Evolutionary conservation across 805 yeast species (phyloP), one percentile per base, ranked within the genome.

Genomic region (Nakazawaea ambrosiae): DNA sequence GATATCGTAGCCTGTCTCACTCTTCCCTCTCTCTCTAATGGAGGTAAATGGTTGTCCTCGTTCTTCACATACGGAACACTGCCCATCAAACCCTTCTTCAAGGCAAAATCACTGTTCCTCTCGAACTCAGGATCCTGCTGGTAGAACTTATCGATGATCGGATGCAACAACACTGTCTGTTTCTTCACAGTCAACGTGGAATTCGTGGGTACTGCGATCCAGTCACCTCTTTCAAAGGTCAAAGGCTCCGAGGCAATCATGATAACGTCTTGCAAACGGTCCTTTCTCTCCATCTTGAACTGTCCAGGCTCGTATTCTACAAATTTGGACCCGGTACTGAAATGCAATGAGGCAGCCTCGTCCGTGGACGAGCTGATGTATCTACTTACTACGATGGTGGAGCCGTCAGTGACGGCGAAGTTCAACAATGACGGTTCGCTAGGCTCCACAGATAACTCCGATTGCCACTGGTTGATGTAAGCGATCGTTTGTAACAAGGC

Each of bases 151-250:
- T 92, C 97, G 33, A 70, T 64, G 29, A 92, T 84, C 2, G 98
- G 98, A 55, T 89, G 95, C 62, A 92, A 63, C 33, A 92, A 64
- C 3, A 92, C 92, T 1, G 95, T 86, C 55, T 89, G 95, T 39
- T 77, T 79, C 45, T 77, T 79, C 42, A 92, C 78, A 0, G 96
- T 84, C 12, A 92, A 57, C 1, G 81, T 65, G 3, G 97, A 83
- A 55, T 92, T 92, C 1, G 97, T 83, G 2, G 97, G 97, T 1
- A 92, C 94, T 3, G 96, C 81, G 36, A 90, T 84, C 98, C 98
- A 92, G 60, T 92, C 98, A 27, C 89, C 90, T 39, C 98, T 66
- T 61, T 92, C 97, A 57, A 92, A 92, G 0, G 98, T 92, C 40
- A 92, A 67, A 0, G 98, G 98, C 54, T 92, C 98, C 14, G 95